phyloP scores from a whole-genome alignment of 78 protist species.

The Anaeramoeba flamelloides region DNA sequence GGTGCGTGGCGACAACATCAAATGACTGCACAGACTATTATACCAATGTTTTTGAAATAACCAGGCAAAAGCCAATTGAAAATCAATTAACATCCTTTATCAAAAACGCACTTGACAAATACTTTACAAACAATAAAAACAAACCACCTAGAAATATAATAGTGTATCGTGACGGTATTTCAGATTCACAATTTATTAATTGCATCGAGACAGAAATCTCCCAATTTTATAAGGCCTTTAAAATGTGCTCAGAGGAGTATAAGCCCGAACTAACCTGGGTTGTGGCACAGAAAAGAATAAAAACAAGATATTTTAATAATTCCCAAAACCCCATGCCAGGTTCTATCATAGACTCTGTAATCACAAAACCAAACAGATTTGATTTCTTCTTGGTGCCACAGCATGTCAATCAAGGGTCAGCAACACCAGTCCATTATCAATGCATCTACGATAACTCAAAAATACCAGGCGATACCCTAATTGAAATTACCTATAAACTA shows the following conservation, averaged over 20 bases:
- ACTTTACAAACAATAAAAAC: not conserved
- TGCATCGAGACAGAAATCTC: not conserved
- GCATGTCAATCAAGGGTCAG: not conserved
- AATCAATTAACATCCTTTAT: not conserved
- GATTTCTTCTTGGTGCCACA: not conserved
- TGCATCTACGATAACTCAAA: not conserved
- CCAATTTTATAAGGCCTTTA: not conserved
- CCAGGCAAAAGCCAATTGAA: not conserved
- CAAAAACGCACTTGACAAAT: not conserved
- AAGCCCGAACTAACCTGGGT: not conserved
- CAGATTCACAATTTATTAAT: not conserved
- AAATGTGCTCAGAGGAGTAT: not conserved
- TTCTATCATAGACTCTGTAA: not conserved
- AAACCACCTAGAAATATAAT: not conserved
- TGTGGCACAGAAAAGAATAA: not conserved
- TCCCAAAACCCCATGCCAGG: not conserved
- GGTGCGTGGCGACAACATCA: not conserved
- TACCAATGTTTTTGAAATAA: not conserved
- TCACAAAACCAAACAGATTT: not conserved
- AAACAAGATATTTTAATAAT: not conserved
- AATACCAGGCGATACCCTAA: not conserved
- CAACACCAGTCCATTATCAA: not conserved
- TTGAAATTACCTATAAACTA: not conserved
- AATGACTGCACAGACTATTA: not conserved
- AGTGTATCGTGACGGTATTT: not conserved